Evolutionary conservation across 768 basidiomycete species (phyloP).

Genomic region (Phanerochaete sordida): DNA sequence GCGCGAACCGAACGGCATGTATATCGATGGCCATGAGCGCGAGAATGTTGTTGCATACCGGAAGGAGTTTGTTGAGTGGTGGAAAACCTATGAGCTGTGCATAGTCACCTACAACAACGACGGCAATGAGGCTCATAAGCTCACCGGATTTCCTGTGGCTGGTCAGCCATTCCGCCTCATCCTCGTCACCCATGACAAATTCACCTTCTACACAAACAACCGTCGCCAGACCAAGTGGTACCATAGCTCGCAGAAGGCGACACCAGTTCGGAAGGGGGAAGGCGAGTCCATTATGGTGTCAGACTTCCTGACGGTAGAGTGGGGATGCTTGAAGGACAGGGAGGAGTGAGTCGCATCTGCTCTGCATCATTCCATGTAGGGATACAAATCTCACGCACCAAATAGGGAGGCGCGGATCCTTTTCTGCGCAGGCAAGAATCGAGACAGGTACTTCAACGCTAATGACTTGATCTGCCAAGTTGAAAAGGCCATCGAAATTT

Average conservation of each 20-base stretch:
- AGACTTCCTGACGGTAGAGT: constrained; percentile 32
- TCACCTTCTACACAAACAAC: background rate
- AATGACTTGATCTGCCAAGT: constrained; percentile 25
- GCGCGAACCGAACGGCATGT: constrained; percentile 28
- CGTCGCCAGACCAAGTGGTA: constrained; percentile 22
- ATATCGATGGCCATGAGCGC: constrained; percentile 18
- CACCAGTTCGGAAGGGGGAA: constrained; percentile 31
- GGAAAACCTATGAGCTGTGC: background rate
- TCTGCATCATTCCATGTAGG: constrained; percentile 8
- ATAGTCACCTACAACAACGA: background rate
- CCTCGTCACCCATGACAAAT: constrained; percentile 36
- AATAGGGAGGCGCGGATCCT: constrained; percentile 17
- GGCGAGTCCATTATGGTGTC: constrained; percentile 37
- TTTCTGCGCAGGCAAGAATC: constrained; percentile 29
- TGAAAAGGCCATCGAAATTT: constrained; percentile 29
- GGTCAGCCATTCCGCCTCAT: constrained; percentile 36
- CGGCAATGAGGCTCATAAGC: constrained; percentile 30
- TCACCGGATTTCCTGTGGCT: background rate
- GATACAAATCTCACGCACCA: background rate
- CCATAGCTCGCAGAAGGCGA: constrained; percentile 18
- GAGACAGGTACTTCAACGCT: constrained; percentile 29
- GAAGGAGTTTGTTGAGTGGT: constrained; percentile 13
- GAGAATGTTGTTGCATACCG: constrained; percentile 14
- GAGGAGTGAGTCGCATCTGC: constrained; percentile 17
- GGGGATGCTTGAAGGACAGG: constrained; percentile 22